Base-by-base conservation (phyloP, 225 moss, liverwort and hornwort species). In the Marchantia paleacea region DNA sequence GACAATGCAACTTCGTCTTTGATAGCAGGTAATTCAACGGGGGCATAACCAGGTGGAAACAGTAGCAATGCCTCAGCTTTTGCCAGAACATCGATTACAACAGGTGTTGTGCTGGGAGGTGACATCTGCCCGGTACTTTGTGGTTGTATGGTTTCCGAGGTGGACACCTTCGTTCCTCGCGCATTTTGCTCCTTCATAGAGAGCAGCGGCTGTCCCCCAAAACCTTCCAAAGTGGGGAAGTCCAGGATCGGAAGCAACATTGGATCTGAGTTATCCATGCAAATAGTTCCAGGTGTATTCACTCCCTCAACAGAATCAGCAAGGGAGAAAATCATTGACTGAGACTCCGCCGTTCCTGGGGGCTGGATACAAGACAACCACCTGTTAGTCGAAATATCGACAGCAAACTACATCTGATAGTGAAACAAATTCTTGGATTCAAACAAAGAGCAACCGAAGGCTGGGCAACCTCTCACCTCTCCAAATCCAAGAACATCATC, bases 301-400 rank as follows among this genome's bases (percentile, higher is more conserved):
- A 90, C 89, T 28, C 92, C 97, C 80, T 97, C 97, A 65, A 90
- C 92, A 69, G 90, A 91, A 79, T 95, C 99, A 70, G 87, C 84
- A 79, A 92, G 80, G 28, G 90, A 86, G 74, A 99, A 95, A 76
- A 94, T 94, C 58, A 93, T 86, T 54, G 94, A 89, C 87, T 99
- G 95, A 58, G 99, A 99, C 80, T 99, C 99, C 51, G 99, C 99
- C 67, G 99, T 99, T 72, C 92, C 99, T 67, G 99, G 99, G 52
- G 99, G 99, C 99, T 99, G 93, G 16, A 79, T 12, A 68, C 22
- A 16, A 30, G 30, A 71, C 52, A 70, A 20, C 13, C 55, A 48
- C 9, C 9, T 48, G 61, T 80, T n/a, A 58, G 71, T 77, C 51
- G 20, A 76, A 76, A 55, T 6, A 80, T 73, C 4, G 8, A 64